Conservation (phyloP, 345 rosid genomes). For the Citrus sp. region DNA sequence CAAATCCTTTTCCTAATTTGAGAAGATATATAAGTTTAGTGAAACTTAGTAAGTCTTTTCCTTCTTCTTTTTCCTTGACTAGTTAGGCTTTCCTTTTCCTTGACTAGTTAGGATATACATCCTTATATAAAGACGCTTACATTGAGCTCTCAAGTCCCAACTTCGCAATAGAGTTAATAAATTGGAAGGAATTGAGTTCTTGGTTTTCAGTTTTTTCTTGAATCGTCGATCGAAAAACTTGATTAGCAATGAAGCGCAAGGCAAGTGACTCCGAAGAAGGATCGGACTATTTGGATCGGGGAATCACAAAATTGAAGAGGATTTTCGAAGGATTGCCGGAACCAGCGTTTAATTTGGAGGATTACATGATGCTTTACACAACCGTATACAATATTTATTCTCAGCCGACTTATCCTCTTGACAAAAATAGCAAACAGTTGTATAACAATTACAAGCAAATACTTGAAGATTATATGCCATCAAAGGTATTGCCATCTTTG, state of each 20-base stretch:
- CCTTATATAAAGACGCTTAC: no score
- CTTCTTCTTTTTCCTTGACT: no score
- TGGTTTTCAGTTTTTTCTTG: no score
- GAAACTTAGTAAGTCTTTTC: no score
- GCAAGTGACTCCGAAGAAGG: conserved; percentile 71
- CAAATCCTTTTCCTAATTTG: no score
- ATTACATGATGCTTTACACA: conserved; percentile 78
- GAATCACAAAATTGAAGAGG: conserved; percentile 68
- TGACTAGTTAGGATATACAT: no score
- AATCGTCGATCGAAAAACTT: no score
- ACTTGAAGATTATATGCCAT: conserved; percentile 59
- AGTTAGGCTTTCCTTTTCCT: no score
- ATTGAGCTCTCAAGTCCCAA: no score
- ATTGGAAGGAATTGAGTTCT: no score
- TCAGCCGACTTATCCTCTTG: conserved; percentile 29
- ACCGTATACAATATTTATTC: conserved; percentile 76
- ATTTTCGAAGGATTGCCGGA: conserved; percentile 67
- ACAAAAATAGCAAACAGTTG: not conserved
- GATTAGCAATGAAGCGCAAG: conserved; percentile 51
- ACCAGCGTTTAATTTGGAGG: conserved; percentile 59
- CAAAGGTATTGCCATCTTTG: conserved; percentile 68
- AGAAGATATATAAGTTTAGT: no score
- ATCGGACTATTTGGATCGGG: conserved; percentile 74
- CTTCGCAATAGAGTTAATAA: no score
- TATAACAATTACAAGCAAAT: conserved; percentile 73